A percentile compares a stretch with the other conserved stretches of the same genome.
These are phyloP conservation scores for Ophiocordyceps camponoti-rufipedis DNA, from an alignment of 2,329 filamentous ascomycete genomes.

Conservation along the genomic window DNA sequence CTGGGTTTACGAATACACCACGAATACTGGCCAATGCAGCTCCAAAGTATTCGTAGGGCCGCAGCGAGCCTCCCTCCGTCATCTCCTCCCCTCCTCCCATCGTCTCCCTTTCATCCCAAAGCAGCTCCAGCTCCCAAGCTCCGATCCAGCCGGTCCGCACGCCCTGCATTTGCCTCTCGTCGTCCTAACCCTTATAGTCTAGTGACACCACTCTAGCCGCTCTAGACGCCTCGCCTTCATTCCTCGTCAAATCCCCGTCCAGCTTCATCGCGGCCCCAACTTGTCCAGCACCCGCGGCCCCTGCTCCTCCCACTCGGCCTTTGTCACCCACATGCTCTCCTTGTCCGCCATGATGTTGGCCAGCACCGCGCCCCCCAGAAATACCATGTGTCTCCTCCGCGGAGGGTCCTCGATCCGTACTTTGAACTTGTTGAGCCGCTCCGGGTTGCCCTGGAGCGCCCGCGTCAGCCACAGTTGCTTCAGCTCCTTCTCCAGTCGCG, in stretches of 20 bases:
- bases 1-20: too few species aligned
- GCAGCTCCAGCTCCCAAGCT: too few species aligned
- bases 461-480: slow-evolving; percentile 97
- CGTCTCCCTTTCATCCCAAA: too few species aligned
- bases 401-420: slow-evolving; percentile 97
- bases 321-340: slow-evolving; percentile 97
- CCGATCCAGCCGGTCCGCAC: too few species aligned
- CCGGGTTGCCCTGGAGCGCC: slow-evolving; percentile 78
- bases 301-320: slow-evolving; percentile 93
- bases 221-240: not conserved
- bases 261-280: slow-evolving; percentile 60
- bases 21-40: too few species aligned
- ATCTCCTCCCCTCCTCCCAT: too few species aligned
- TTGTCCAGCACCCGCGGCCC: slow-evolving; percentile 75
- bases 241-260: not conserved
- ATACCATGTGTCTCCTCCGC: slow-evolving; percentile 96
- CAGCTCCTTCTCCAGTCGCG: slow-evolving; percentile 89
- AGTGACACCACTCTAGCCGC: not conserved
- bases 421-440: slow-evolving; percentile 96
- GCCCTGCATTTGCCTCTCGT: too few species aligned
- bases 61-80: too few species aligned
- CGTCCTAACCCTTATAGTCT: too few species aligned
- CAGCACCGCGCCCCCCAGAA: slow-evolving; percentile 86
- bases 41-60: too few species aligned
- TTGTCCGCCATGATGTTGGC: slow-evolving; percentile 99